phyloP scores from a whole-genome alignment of 2,329 filamentous ascomycete genomes.

The Ceratocystis eucalypticola region DNA sequence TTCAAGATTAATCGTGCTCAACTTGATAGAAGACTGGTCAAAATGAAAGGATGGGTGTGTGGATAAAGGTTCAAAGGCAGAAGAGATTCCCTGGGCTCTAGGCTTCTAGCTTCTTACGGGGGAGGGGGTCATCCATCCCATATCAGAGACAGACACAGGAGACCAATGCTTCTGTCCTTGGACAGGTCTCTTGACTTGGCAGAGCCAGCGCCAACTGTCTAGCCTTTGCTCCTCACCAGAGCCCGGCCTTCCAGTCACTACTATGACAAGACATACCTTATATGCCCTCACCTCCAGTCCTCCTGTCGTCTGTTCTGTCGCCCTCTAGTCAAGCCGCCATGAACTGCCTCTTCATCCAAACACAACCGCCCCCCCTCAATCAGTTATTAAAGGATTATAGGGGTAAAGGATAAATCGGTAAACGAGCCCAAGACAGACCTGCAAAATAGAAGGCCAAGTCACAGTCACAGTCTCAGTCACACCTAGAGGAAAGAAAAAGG shows the following conservation, averaged over 20 bases:
- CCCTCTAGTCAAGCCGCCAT: neutral
- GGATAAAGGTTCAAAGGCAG: neutral
- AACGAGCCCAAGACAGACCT: neutral
- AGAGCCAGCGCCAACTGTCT: no score
- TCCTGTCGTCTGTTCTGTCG: no score
- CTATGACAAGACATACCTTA: no score
- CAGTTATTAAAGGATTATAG: conserved; percentile 7
- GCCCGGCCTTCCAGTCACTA: no score
- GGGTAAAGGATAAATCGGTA: conserved; percentile 1
- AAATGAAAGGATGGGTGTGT: conserved; percentile 1
- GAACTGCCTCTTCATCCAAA: neutral
- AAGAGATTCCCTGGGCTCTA: neutral
- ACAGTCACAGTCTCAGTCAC: neutral
- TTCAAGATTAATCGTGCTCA: neutral
- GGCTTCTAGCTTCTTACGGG: neutral
- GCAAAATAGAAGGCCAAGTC: no score
- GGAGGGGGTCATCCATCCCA: conserved; percentile 4
- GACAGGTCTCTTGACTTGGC: no score
- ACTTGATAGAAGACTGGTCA: neutral
- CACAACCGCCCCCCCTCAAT: neutral
- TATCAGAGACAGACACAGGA: neutral
- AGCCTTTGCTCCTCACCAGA: no score
- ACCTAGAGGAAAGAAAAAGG: neutral
- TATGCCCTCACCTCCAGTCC: no score
- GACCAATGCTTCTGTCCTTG: no score